Base-by-base conservation (phyloP, 192 early-diverging fungal species). In the Coemansia sp. region DNA sequence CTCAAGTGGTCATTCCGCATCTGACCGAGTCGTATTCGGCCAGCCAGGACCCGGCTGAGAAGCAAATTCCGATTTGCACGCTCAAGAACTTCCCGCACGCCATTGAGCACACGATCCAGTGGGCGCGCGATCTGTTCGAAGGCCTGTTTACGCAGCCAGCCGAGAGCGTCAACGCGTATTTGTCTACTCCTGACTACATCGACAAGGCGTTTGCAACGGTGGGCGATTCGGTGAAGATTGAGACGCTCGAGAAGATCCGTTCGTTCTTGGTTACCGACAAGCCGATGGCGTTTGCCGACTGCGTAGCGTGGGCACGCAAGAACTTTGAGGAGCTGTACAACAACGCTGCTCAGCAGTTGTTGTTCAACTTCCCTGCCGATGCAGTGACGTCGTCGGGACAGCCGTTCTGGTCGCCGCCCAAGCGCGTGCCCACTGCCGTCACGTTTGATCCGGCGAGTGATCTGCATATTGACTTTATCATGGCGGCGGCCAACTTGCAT, bases 1-100 rank as follows among this genome's bases (percentile, higher is more conserved):
- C 94, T 9, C 97, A 99, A 82, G 94, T 98, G 14, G 89, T 99
- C 14, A 77, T 99, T 72, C 97, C 97, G 14, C 87, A 86, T 77
- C 71, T 98, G 64, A 99, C 97, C 6, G 97, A 99, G 84, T 96
- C 96, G 8, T 99, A 99, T 84, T 94, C 93, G 3, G 97, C 94
- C 19, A 98, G 96, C 39, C 92, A 93, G 64, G 97, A 99, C 74
- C 97, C 97, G 0, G 93, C 93, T 43, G 97, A 99, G 77, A 98
- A 94, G 84, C 89, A 91, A 27, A 95, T 93, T 52, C 92, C 92
- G 43, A 88, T 89, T 64, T 94, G 92, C 84, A 94, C 92, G 21
- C 80, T 94, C 50, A 93, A 92, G 86, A 92, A 93, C 71, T 94
- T 94, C 84, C 92, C 92, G 53, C 92, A 92, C 67, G 87, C 87